A percentile compares a stretch with the other conserved stretches of the same genome.
phyloP scores from a whole-genome alignment of 768 basidiomycete genomes.

The Russula compacta region DNA sequence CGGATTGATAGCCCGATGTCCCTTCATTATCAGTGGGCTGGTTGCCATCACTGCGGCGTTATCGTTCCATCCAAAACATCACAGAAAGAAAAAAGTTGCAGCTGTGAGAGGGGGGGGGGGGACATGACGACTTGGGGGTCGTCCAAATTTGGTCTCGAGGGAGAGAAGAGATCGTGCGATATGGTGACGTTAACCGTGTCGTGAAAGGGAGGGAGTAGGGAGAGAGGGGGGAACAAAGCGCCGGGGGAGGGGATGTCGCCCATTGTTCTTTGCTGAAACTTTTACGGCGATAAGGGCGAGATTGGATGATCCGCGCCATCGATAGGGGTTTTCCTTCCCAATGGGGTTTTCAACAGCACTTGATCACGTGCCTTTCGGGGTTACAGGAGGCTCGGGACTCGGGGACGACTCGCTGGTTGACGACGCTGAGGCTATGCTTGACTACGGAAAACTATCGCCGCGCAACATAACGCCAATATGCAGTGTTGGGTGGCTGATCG shows the following conservation, averaged over 20 bases:
- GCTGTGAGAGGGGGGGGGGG: background rate
- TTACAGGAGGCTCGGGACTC: slow-evolving; percentile 6
- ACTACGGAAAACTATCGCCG: slow-evolving; percentile 28
- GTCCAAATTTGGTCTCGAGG: slow-evolving; percentile 2
- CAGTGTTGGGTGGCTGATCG: slow-evolving; percentile 34
- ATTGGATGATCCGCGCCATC: slow-evolving; percentile 17
- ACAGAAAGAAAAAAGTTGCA: background rate
- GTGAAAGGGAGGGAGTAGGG: background rate
- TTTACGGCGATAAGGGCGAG: slow-evolving; percentile 10
- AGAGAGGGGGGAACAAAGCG: background rate
- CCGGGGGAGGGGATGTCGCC: background rate
- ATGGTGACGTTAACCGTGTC: background rate
- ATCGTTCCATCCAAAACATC: background rate
- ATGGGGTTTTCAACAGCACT: background rate
- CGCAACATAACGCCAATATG: slow-evolving; percentile 42
- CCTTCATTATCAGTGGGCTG: background rate
- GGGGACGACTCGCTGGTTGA: background rate
- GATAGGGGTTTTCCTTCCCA: slow-evolving; percentile 5
- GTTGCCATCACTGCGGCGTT: background rate
- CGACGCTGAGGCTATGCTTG: slow-evolving; percentile 6
- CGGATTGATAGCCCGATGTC: background rate
- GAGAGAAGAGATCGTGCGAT: background rate
- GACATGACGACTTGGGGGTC: background rate
- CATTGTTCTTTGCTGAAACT: background rate
- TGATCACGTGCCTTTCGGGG: slow-evolving; percentile 13